These are phyloP conservation scores for Paratinospora sagittata DNA, from an alignment of 164 flowering plant genomes.

Conservation along the genomic window DNA sequence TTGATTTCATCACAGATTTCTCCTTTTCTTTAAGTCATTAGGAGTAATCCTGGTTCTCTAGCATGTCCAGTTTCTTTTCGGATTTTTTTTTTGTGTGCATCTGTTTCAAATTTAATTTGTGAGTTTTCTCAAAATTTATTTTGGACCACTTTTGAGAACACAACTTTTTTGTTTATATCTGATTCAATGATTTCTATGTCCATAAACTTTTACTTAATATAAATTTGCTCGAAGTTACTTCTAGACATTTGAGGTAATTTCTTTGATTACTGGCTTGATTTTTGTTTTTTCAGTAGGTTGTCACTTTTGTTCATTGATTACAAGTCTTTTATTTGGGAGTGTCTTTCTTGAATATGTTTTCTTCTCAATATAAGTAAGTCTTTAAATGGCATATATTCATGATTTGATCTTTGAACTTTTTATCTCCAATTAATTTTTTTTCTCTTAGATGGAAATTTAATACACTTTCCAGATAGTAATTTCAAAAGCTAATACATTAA, in stretches of 20 bases:
- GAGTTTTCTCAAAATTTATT: not conserved
- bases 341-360: not conserved
- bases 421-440: not conserved
- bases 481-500: not conserved
- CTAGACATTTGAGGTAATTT: too few relatives aligned
- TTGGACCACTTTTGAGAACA: not conserved
- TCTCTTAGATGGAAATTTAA: not conserved
- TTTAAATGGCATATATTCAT: not conserved
- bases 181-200: not conserved
- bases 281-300: too few relatives aligned
- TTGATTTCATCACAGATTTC: not conserved
- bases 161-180: not conserved
- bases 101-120: not conserved
- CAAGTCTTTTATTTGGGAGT: not conserved
- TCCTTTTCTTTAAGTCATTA: conserved; percentile 5
- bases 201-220: too few relatives aligned
- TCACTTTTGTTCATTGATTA: too few relatives aligned
- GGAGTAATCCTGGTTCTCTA: not conserved
- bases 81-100: not conserved
- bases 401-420: not conserved
- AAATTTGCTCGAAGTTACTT: too few relatives aligned
- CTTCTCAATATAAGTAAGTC: not conserved
- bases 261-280: not conserved
- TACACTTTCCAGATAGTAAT: not conserved
- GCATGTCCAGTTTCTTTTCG: not conserved